Evolutionary conservation across 2,329 filamentous ascomycete species (phyloP), one percentile per base, ranked within the genome.

Genomic region (Podosphaera xanthii): DNA sequence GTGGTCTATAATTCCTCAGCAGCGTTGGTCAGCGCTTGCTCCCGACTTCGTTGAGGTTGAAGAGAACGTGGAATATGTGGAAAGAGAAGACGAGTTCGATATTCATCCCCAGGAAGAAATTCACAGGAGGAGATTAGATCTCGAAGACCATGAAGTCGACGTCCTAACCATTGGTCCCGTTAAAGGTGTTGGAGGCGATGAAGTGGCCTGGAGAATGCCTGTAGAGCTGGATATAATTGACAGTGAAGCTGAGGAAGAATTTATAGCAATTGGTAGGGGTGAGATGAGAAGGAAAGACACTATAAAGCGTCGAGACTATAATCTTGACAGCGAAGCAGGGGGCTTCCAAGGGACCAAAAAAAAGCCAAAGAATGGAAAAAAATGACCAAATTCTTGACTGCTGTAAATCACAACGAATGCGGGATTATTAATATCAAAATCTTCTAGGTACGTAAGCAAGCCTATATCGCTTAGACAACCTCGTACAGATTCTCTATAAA

Each of bases 41-140:
- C 92, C 92, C 0, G 94, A 98, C 71, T 98, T 98, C 71, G 86
- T 84, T 48, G 92, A 98, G 71, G 89, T 98, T 12, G 92, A 98
- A 71, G 92, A 98, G 72, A 98, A 98, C 65, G 89, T 95, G 31
- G 88, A 97, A 70, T 98, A 98, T 69, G 81, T 94, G 49, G 92
- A 98, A 71, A 80, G 81, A 59, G 92, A 98, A 72, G 92, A 98
- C 69, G 92, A 98, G 69, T 98, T 98, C 66, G 94, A 98, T 70
- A 94, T 97, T 60, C 92, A 97, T 69, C 89, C 89, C 0, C 84
- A 91, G 60, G 91, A 96, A 69, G 91, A 97, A 70, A 83, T 97
- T 59, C 88, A 94, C 69, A 91, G 95, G 70, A 81, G 91, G 36
- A 81, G 90, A 50, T 76, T 97, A 1, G 90, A 97, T 69, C 78